Percentiles rank a stretch among this genome's conserved stretches.
These are phyloP conservation scores for Adansonia gregorii DNA, from an alignment of 441 rosid genomes.

Conservation along the genomic window DNA sequence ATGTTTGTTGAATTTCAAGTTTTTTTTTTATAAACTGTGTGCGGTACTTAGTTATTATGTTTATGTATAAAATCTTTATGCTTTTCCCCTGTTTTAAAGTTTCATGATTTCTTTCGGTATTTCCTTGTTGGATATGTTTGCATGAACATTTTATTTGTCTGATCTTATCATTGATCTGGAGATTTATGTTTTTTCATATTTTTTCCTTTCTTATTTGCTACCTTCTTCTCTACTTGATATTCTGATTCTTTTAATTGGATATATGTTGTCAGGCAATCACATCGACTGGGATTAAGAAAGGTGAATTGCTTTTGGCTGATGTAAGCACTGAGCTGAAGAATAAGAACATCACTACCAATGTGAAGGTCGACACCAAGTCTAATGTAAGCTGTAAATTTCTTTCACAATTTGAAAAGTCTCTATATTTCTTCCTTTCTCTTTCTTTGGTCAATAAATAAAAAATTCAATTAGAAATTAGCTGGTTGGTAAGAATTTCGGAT, in stretches of 20 bases:
- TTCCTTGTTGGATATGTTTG: background rate
- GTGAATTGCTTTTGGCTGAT: constrained; percentile 73
- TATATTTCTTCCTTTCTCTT: no score
- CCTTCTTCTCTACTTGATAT: background rate
- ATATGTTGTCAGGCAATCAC: constrained; percentile 67
- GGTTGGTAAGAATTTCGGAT: no score
- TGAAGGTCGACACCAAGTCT: constrained; percentile 86
- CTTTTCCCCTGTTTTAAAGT: background rate
- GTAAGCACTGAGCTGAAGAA: constrained; percentile 79
- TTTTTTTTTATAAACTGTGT: background rate
- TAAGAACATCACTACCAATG: constrained; percentile 81
- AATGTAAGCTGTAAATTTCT: constrained; percentile 55
- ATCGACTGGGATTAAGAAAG: constrained; percentile 75
- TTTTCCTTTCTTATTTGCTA: background rate
- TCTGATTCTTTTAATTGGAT: constrained; percentile 19
- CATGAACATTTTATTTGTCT: background rate
- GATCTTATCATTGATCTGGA: background rate
- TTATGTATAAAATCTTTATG: background rate
- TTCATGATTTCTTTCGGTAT: background rate
- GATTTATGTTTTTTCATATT: background rate
- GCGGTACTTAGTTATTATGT: background rate
- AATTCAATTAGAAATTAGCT: no score
- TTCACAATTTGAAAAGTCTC: background rate
- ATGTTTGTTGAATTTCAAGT: background rate
- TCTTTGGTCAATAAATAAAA: no score